Percentiles rank a stretch among this genome's conserved stretches.
These are phyloP conservation scores for Solanum virginianum DNA, from an alignment of 257 asterid species.

Conservation along the genomic window DNA sequence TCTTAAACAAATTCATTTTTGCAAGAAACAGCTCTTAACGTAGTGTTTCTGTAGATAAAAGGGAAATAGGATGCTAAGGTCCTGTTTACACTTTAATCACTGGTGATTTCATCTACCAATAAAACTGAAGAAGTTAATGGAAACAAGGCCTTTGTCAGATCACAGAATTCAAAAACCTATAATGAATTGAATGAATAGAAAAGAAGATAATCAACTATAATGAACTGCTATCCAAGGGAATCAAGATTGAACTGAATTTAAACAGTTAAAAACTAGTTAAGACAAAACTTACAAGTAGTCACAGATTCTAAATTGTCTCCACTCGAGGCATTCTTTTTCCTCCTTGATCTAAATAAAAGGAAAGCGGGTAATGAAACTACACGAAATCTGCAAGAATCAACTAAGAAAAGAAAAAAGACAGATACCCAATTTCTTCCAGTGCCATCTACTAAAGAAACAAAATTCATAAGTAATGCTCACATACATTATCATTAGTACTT, in stretches of 20 bases:
- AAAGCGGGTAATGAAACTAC: neutral
- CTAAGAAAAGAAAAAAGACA: neutral
- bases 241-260: neutral
- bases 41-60: too few species aligned
- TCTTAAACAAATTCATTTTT: too few species aligned
- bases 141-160: neutral
- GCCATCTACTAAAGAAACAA: neutral
- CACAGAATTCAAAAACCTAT: neutral
- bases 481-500: neutral
- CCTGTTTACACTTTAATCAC: neutral
- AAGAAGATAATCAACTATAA: neutral
- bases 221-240: neutral
- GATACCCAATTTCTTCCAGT: neutral
- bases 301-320: slow-evolving; percentile 63
- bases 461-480: neutral
- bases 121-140: neutral
- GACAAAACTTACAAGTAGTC: slow-evolving; percentile 31
- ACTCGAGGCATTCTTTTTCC: slow-evolving; percentile 63
- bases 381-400: neutral
- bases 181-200: neutral
- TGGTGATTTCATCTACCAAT: neutral
- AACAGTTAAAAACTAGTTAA: neutral
- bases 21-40: too few species aligned
- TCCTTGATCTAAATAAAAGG: slow-evolving; percentile 53
- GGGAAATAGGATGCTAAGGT: neutral